These are phyloP conservation scores for Penicillium egyptiacum DNA, from an alignment of 495 filamentous ascomycete genomes.

Conservation along the genomic window DNA sequence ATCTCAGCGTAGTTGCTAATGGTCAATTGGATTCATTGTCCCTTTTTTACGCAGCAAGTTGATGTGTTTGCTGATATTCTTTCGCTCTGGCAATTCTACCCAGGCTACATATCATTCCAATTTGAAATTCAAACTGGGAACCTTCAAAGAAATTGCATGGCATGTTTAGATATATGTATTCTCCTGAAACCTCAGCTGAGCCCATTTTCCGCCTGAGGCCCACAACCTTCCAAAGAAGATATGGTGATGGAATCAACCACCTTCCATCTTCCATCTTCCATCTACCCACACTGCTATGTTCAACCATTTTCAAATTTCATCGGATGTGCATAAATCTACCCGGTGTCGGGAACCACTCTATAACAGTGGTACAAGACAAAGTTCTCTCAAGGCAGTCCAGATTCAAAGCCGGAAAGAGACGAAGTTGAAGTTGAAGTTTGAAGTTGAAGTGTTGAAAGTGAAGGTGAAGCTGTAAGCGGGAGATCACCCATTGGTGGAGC, in stretches of 20 bases:
- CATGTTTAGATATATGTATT: neutral
- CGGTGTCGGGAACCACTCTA: neutral
- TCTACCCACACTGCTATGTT: neutral
- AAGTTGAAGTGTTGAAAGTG: neutral
- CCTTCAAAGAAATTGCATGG: neutral
- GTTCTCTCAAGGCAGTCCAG: neutral
- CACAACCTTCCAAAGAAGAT: neutral
- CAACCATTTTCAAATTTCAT: neutral
- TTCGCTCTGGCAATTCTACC: neutral
- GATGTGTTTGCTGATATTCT: neutral
- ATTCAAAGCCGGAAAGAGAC: neutral
- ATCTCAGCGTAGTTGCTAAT: neutral
- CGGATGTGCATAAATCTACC: neutral
- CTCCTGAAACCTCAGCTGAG: neutral
- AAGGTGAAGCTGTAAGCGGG: conserved; percentile 14
- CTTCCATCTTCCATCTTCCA: neutral
- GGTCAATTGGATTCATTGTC: neutral
- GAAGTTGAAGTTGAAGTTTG: neutral
- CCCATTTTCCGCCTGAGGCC: neutral
- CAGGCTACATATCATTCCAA: neutral
- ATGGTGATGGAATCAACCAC: neutral
- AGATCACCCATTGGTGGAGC: conserved; percentile 10
- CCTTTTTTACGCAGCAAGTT: neutral
- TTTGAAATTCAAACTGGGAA: neutral
- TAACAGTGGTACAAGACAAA: neutral